A percentile compares a stretch with the other conserved stretches of the same genome.
Evolutionary conservation across 495 filamentous ascomycete species (phyloP).

Genomic region (Letharia columbiana): DNA sequence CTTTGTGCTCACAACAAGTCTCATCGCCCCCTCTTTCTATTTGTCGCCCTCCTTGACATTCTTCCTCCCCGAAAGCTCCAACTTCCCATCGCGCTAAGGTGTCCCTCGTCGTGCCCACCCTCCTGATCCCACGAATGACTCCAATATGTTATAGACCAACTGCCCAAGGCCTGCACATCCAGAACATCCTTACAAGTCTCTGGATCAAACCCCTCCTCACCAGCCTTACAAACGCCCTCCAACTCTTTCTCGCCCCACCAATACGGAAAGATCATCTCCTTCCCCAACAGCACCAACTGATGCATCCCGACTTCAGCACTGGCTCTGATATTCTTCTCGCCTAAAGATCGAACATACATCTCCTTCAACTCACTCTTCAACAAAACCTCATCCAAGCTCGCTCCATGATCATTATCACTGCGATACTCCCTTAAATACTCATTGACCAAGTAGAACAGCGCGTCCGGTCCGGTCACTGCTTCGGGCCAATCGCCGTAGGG

Average conservation of each 20-base stretch:
- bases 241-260: neutral
- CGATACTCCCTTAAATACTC: neutral
- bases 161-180: neutral
- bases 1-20: too few species aligned
- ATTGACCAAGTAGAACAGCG: neutral
- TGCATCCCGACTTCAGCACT: neutral
- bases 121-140: neutral
- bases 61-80: neutral
- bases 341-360: neutral
- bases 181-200: neutral
- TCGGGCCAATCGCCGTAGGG: neutral
- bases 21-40: too few species aligned
- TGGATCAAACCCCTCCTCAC: neutral
- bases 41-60: too few species aligned
- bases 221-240: neutral
- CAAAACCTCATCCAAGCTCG: neutral
- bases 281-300: neutral
- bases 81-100: neutral
- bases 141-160: neutral
- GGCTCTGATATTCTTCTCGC: too few species aligned
- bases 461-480: neutral
- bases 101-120: neutral
- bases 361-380: neutral
- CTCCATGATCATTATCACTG: neutral
- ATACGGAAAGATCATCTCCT: neutral